A percentile compares a stretch with the other conserved stretches of the same genome.
Conservation (phyloP, 1,284 basidiomycete species). For the Cutaneotrichosporon arboriforme region DNA sequence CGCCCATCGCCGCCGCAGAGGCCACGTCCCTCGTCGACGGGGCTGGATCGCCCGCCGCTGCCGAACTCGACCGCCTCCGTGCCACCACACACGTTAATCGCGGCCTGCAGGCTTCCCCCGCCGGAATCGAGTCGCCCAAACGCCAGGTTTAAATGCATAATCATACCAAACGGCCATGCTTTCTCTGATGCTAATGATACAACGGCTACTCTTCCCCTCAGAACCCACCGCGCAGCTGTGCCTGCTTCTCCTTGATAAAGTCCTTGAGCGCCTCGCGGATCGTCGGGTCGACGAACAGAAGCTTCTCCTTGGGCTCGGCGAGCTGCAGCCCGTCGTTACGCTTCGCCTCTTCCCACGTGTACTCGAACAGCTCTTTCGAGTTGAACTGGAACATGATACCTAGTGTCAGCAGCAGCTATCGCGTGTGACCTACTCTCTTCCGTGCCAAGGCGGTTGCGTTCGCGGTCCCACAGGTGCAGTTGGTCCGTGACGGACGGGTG, state of each 20-base stretch:
- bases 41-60: not conserved
- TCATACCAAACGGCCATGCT: not conserved
- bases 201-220: not conserved
- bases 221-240: constrained; percentile 24
- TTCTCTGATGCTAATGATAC: not conserved
- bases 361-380: constrained; percentile 43
- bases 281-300: constrained; percentile 38
- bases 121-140: constrained; percentile 13
- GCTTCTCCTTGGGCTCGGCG: constrained; percentile 25
- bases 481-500: constrained; percentile 82
- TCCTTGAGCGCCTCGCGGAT: constrained; percentile 40
- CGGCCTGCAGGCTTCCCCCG: constrained; percentile 3
- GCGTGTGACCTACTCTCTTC: constrained; percentile 62
- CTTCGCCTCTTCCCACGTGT: constrained; percentile 32
- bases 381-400: constrained; percentile 42
- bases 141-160: constrained; percentile 17
- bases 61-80: not conserved
- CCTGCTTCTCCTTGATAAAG: constrained; percentile 35
- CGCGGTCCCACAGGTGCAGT: constrained; percentile 94
- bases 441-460: constrained; percentile 83
- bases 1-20: not conserved
- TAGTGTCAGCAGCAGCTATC: constrained; percentile 6
- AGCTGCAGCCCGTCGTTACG: constrained; percentile 31
- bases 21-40: not conserved
- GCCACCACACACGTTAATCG: constrained; percentile 6